These are phyloP conservation scores for Astraeus odoratus DNA, from an alignment of 768 basidiomycete species.

Conservation along the genomic window DNA sequence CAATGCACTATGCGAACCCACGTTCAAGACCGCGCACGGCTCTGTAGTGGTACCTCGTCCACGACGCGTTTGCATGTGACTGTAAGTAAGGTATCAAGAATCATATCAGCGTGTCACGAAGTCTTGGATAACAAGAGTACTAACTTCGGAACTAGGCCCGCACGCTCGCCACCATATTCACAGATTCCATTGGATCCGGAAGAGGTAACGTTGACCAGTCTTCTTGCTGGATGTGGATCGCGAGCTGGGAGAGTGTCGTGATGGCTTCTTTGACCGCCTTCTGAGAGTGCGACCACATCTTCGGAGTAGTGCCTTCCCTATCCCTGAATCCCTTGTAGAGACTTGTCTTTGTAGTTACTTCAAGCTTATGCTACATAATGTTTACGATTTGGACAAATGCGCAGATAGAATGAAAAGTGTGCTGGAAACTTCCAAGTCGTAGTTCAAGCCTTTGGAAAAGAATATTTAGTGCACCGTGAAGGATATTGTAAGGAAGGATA, in stretches of 20 bases:
- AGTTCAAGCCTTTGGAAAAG: slow-evolving; percentile 51
- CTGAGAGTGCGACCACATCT: too few relatives aligned
- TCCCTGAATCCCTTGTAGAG: slow-evolving; percentile 34
- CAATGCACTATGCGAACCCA: slow-evolving; percentile 36
- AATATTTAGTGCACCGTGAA: slow-evolving; percentile 12
- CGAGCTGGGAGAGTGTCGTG: too few relatives aligned
- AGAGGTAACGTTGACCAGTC: slow-evolving; percentile 42
- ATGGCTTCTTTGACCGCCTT: too few relatives aligned
- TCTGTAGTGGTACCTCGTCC: slow-evolving; percentile 29
- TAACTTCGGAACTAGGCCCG: slow-evolving; percentile 63
- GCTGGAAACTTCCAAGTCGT: slow-evolving; percentile 45
- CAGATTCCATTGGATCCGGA: slow-evolving; percentile 43
- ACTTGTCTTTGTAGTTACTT: slow-evolving; percentile 45
- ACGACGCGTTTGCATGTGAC: slow-evolving; percentile 33
- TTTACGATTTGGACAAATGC: slow-evolving; percentile 58
- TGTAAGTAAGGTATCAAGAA: too few relatives aligned
- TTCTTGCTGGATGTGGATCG: slow-evolving; percentile 22
- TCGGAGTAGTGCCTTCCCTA: too few relatives aligned
- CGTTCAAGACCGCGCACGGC: slow-evolving; percentile 36
- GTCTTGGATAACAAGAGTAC: slow-evolving; percentile 1
- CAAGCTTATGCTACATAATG: slow-evolving; percentile 59
- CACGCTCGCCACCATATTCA: slow-evolving; percentile 58
- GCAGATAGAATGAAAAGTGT: slow-evolving; percentile 45
- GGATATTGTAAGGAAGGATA: slow-evolving; percentile 10
- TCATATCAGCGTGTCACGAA: too few relatives aligned